Base-by-base conservation (phyloP, 805 yeast species). In the Starmerella etchellsii region DNA sequence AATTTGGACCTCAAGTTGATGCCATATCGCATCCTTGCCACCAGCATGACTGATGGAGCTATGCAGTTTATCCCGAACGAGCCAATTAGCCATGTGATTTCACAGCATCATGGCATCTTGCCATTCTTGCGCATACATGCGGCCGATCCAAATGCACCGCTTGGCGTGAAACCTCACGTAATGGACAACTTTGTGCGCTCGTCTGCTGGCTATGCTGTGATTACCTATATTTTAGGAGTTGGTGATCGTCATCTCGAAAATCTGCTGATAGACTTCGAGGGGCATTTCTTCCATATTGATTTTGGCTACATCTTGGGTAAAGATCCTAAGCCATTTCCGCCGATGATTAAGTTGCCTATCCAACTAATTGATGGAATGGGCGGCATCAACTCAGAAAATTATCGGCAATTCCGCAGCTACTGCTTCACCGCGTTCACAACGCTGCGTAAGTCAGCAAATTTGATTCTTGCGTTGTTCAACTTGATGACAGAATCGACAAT, bases 351-450 rank as follows among this genome's bases (percentile, higher is more conserved):
- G 56, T 65, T 91, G 29, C 98, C 98, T 0, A 91, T 91, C 31
- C 98, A 91, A 60, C 80, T 91, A 15, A 81, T 91, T 31, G 98
- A 91, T 50, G 97, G 96, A 0, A 91, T 91, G 84, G 99, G 99
- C 2, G 98, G 97, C 1, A 71, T 83, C 37, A 70, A 72, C 47
- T 84, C 88, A 37, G 81, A 79, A 32, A 87, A 88, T 58, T 91
- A 82, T 59, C 76, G 77, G 48, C 74, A 80, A 47, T 91, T 91
- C 63, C 73, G 93, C 54, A 82, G 83, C 58, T 87, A 87, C 61
- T 91, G 99, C 56, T 91, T 87, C 63, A 88, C 91, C 16, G 83
- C 95, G 0, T 91, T 84, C 57, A 81, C 91, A 9, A 88, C 94
- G 4, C 65, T 91, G 47, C 68, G 99, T 43, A 80, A 85, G 58